phyloP scores from a whole-genome alignment of 768 basidiomycete genomes.

The Vishniacozyma victoriae region DNA sequence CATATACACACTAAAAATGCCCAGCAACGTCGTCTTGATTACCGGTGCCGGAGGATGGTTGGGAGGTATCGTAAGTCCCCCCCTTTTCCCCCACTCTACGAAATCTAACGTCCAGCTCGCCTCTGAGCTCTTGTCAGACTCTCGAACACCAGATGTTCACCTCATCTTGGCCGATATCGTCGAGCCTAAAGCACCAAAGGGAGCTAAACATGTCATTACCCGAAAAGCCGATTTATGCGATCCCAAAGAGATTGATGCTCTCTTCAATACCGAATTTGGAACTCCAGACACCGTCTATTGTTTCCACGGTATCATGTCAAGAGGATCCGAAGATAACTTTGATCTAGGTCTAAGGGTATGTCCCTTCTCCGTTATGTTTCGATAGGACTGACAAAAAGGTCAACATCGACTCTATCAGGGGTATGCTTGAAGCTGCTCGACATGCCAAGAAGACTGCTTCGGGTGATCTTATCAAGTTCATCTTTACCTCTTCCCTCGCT shows the following conservation, averaged over 20 bases:
- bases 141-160: conserved; percentile 47
- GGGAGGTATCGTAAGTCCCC: conserved; percentile 39
- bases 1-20: not conserved
- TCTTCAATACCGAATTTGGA: conserved; percentile 44
- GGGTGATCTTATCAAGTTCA: conserved; percentile 51
- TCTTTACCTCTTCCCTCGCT: conserved; percentile 59
- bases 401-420: conserved; percentile 58
- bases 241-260: conserved; percentile 28
- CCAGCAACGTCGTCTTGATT: conserved; percentile 41
- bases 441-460: conserved; percentile 14
- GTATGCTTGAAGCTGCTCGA: conserved; percentile 44
- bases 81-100: not conserved
- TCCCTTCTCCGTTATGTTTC: not conserved
- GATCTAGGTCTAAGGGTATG: conserved; percentile 41
- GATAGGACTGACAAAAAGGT: conserved; percentile 45
- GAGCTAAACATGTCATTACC: conserved; percentile 30
- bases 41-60: conserved; percentile 47
- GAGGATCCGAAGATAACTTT: conserved; percentile 47
- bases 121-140: conserved; percentile 31
- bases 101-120: conserved; percentile 22
- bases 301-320: conserved; percentile 47
- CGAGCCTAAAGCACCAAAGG: conserved; percentile 44
- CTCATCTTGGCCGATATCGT: conserved; percentile 56
- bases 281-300: conserved; percentile 45
- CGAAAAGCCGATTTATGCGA: conserved; percentile 44